Evolutionary conservation across 2,329 filamentous ascomycete genomes (phyloP).

Genomic region (Calonectria henricotiae): DNA sequence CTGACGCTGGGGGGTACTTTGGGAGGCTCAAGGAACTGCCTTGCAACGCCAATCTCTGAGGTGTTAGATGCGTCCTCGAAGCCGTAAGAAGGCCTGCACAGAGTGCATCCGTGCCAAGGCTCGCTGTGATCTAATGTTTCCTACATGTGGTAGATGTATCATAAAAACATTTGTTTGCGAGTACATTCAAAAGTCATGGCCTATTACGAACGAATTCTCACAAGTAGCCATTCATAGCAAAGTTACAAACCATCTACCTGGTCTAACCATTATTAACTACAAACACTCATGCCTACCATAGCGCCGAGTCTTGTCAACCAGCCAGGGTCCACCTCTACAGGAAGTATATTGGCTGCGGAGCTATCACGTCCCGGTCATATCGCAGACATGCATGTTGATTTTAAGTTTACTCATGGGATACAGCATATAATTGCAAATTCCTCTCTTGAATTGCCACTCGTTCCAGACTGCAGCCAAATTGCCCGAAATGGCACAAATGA

Average conservation of each 20-base stretch:
- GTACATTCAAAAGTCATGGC: background rate
- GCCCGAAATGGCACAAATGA: no score
- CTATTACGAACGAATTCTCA: background rate
- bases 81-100: conserved; percentile 3
- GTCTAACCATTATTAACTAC: background rate
- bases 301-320: background rate
- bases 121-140: conserved; percentile 11
- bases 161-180: background rate
- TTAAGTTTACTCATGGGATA: background rate
- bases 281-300: background rate
- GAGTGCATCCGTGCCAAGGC: conserved; percentile 8
- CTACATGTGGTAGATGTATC: background rate
- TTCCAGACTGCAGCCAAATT: background rate
- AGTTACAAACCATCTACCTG: background rate
- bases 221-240: background rate
- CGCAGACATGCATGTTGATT: background rate
- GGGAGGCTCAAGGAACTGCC: background rate
- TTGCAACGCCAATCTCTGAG: background rate
- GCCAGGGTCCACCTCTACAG: background rate
- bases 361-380: background rate
- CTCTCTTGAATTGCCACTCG: no score
- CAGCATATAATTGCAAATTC: background rate
- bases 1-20: background rate
- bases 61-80: conserved; percentile 5
- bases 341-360: no score